Evolutionary conservation across 2,329 filamentous ascomycete species (phyloP).

Genomic region (Monosporascus sp.): DNA sequence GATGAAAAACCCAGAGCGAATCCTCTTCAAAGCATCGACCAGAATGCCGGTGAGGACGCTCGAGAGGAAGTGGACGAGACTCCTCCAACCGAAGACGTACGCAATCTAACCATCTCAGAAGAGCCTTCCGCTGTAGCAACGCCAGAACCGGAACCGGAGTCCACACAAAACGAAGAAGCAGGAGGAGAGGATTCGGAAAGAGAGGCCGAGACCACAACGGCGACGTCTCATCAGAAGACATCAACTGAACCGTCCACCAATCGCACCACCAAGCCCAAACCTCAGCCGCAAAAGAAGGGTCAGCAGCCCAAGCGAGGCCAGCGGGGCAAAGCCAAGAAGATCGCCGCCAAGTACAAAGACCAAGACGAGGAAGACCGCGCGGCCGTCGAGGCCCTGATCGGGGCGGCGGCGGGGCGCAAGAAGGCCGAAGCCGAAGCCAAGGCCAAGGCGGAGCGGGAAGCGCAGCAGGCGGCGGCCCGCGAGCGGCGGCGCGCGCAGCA

Average conservation of each 20-base stretch:
- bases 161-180: constrained; percentile 15
- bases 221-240: constrained; percentile 21
- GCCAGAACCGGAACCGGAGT: constrained; percentile 13
- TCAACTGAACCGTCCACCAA: constrained; percentile 28
- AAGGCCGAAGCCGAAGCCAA: constrained; percentile 63
- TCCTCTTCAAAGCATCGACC: constrained; percentile 27
- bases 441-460: constrained; percentile 64
- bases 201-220: constrained; percentile 10
- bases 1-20: constrained; percentile 24
- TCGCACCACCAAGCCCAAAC: constrained; percentile 16
- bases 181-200: constrained; percentile 32
- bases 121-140: background rate
- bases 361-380: constrained; percentile 92
- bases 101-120: constrained; percentile 11
- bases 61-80: constrained; percentile 10
- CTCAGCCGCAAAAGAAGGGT: constrained; percentile 36
- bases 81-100: constrained; percentile 18
- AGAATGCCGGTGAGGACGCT: constrained; percentile 21
- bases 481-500: constrained; percentile 78
- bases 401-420: constrained; percentile 62
- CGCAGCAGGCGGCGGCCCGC: constrained; percentile 64
- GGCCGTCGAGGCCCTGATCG: constrained; percentile 81
- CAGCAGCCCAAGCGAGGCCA: constrained; percentile 63
- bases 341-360: constrained; percentile 81
- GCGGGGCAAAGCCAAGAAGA: constrained; percentile 78